Conservation (phyloP, 768 basidiomycete genomes). For the Amanita polypyramis region DNA sequence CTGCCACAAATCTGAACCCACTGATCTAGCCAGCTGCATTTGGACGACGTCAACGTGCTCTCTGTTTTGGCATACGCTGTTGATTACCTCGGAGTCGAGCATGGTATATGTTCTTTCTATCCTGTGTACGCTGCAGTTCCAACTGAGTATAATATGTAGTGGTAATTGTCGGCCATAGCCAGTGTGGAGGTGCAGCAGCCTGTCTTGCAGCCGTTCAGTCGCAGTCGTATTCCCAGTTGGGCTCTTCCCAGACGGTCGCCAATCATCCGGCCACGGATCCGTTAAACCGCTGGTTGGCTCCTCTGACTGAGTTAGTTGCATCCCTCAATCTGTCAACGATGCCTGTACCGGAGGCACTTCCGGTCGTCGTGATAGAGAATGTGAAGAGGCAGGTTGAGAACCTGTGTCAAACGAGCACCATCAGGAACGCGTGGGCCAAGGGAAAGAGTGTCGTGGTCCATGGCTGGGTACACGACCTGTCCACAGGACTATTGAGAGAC, state of each 20-base stretch:
- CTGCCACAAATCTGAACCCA: background rate
- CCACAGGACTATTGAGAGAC: constrained; percentile 47
- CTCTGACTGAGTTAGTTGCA: constrained; percentile 45
- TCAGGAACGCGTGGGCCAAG: constrained; percentile 38
- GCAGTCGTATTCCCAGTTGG: constrained; percentile 19
- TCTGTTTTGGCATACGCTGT: constrained; percentile 73
- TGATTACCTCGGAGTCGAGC: constrained; percentile 56
- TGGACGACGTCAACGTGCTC: constrained; percentile 58
- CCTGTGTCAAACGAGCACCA: constrained; percentile 33
- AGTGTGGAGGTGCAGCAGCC: constrained; percentile 69
- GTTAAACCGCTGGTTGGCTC: constrained; percentile 63
- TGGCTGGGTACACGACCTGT: constrained; percentile 65
- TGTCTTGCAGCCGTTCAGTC: constrained; percentile 36
- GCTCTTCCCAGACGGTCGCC: constrained; percentile 23
- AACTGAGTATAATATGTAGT: constrained; percentile 37
- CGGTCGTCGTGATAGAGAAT: constrained; percentile 46
- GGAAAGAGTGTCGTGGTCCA: constrained; percentile 47
- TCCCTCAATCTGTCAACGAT: constrained; percentile 32
- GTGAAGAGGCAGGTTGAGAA: constrained; percentile 46
- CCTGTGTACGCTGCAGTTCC: constrained; percentile 16
- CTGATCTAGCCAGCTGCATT: constrained; percentile 53
- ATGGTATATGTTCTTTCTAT: constrained; percentile 46
- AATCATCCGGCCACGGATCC: constrained; percentile 29
- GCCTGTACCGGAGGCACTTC: constrained; percentile 27
- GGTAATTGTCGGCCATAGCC: constrained; percentile 72